phyloP scores from a whole-genome alignment of 1,139 yeast genomes.

The Taiozyma sp. region DNA sequence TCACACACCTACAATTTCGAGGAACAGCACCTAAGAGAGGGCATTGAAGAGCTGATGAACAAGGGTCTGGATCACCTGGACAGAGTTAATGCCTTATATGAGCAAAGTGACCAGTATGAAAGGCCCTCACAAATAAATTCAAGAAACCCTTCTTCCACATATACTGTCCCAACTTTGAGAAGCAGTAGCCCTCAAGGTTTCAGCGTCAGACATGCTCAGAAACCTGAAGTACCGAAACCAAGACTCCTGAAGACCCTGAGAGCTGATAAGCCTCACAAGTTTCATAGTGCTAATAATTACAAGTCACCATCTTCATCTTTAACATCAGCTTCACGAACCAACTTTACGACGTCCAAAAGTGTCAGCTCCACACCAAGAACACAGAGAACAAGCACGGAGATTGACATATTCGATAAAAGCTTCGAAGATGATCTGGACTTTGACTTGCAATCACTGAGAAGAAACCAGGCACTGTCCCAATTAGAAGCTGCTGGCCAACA shows the following conservation, averaged over 20 bases:
- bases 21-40: slow-evolving; percentile 31
- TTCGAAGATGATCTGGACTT: slow-evolving; percentile 21
- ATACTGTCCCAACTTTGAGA: slow-evolving; percentile 23
- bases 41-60: slow-evolving; percentile 29
- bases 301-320: slow-evolving; percentile 25
- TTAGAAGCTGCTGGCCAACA: slow-evolving; percentile 27
- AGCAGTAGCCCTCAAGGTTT: slow-evolving; percentile 18
- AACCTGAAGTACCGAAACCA: slow-evolving; percentile 12
- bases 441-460: slow-evolving; percentile 21
- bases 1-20: slow-evolving; percentile 38
- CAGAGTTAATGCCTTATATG: slow-evolving; percentile 26
- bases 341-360: slow-evolving; percentile 14
- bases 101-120: slow-evolving; percentile 1
- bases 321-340: slow-evolving; percentile 38
- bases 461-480: slow-evolving; percentile 30
- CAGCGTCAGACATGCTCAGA: slow-evolving; percentile 16
- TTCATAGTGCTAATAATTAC: slow-evolving; percentile 11
- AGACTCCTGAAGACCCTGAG: slow-evolving; percentile 25
- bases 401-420: slow-evolving; percentile 21
- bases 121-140: neutral
- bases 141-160: slow-evolving; percentile 10
- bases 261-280: slow-evolving; percentile 18
- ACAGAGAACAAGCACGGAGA: slow-evolving; percentile 9
- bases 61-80: slow-evolving; percentile 33
- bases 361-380: neutral